Base-by-base conservation (phyloP, 768 basidiomycete species). In the Suillus subalutaceus region DNA sequence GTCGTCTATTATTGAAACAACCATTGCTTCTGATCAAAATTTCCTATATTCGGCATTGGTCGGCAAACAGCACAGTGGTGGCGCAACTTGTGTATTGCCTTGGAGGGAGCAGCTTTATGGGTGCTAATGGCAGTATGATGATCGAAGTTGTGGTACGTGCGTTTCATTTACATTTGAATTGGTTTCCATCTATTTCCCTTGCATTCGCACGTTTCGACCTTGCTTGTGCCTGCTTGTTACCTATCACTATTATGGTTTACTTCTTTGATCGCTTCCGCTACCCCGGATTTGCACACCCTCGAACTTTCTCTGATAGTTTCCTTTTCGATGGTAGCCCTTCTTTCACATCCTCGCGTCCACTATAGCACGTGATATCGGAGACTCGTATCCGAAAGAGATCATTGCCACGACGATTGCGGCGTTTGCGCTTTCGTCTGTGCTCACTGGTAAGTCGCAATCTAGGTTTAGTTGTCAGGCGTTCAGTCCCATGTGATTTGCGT, bases 91-190 rank as follows among this genome's bases (percentile, higher is more conserved):
- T 91, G 0, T 98, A 94, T 76, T 90, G 92, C 1, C 77, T 90
- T 10, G 96, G 95, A 6, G 97, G 93, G 5, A 95, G 92, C 70
- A 90, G 89, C 30, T 97, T 99, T 75, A 88, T 88, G 10, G 93
- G 93, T 60, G 94, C 91, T 2, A 96, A 94, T 77, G 94, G 93
- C 7, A 94, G 92, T 68, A 95, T 96, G 95, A 97, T 98, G 95
- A 98, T 99, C 67, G 97, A 99, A 79, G 94, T 96, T 13, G 96
- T 98, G 70, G 92, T 94, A 75, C 53, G 90, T 85, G 60, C 62
- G 61, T 44, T 50, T 35, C 60, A 64, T 65, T 58, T 23, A 12
- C n/a, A n/a, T 56, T 56, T 20, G 3, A 26, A 44, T 53, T 50
- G 32, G 56, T 8, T 10, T 44, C 62, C 37, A 18, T 41, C 37